phyloP scores from a whole-genome alignment of 2,329 filamentous ascomycete species.

The Metarhizium robertsii region DNA sequence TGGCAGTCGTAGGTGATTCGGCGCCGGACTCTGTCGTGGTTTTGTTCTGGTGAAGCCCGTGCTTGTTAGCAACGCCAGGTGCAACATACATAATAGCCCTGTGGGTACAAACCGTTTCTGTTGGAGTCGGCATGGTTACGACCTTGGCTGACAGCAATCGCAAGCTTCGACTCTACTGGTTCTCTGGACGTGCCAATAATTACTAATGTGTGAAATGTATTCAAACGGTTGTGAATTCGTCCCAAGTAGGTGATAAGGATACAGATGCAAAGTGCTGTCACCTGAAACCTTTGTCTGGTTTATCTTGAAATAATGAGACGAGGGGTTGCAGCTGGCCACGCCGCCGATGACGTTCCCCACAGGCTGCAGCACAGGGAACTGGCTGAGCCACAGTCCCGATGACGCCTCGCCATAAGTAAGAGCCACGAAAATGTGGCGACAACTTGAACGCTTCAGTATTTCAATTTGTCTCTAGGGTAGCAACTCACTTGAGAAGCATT shows the following conservation, averaged over 20 bases:
- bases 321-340: slow-evolving; percentile 6
- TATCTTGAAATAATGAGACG: slow-evolving; percentile 1
- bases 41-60: slow-evolving; percentile 30
- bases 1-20: slow-evolving; percentile 57
- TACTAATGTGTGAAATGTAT: not conserved
- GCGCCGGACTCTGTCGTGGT: slow-evolving; percentile 32
- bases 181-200: not conserved
- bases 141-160: not conserved
- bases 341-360: slow-evolving; percentile 30
- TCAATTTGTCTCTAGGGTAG: not conserved
- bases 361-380: slow-evolving; percentile 5
- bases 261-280: not conserved
- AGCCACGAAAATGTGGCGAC: not conserved
- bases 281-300: not conserved
- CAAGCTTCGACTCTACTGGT: not conserved
- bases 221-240: not conserved
- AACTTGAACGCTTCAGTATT: not conserved
- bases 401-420: slow-evolving; percentile 2
- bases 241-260: not conserved
- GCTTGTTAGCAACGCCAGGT: slow-evolving; percentile 14
- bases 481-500: not conserved
- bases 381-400: slow-evolving; percentile 13
- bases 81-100: not conserved
- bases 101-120: slow-evolving; percentile 32
- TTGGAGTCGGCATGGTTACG: slow-evolving; percentile 31